Conservation (phyloP, 306 rosid genomes). For the Gleditsia sinensis region DNA sequence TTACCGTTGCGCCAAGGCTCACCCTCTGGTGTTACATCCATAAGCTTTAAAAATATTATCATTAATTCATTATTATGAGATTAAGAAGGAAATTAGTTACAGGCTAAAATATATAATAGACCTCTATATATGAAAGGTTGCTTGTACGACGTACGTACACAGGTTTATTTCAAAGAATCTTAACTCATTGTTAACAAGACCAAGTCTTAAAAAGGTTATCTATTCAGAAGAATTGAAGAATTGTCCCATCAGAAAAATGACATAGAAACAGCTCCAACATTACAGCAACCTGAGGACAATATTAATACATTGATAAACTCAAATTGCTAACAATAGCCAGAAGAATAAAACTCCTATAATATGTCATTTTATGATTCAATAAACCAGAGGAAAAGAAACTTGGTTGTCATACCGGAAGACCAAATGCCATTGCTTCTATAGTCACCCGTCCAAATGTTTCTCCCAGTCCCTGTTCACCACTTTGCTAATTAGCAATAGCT, state of each 20-base stretch:
- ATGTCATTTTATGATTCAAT: background rate
- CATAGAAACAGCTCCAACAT: background rate
- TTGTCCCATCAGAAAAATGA: background rate
- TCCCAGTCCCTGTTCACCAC: constrained; percentile 73
- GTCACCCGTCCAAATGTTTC: constrained; percentile 97
- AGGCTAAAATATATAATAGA: background rate
- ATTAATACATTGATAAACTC: constrained; percentile 11
- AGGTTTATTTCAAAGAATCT: background rate
- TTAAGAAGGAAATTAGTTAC: constrained; percentile 11
- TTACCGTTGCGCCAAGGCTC: too few relatives aligned
- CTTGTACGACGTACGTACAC: background rate
- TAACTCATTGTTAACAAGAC: background rate
- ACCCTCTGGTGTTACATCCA: background rate
- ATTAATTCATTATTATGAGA: background rate
- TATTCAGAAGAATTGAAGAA: background rate
- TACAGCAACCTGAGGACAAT: background rate
- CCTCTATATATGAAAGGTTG: background rate
- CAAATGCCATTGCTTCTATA: constrained; percentile 94
- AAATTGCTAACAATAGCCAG: background rate
- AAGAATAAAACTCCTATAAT: constrained; percentile 2
- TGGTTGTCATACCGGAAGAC: constrained; percentile 76
- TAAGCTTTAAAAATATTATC: background rate
- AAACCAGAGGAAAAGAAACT: constrained; percentile 7
- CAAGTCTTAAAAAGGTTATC: background rate
- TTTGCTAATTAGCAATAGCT: constrained; percentile 32